These are phyloP conservation scores for Marchantia polymorpha DNA, from an alignment of 225 moss, liverwort and hornwort species.

Conservation along the genomic window DNA sequence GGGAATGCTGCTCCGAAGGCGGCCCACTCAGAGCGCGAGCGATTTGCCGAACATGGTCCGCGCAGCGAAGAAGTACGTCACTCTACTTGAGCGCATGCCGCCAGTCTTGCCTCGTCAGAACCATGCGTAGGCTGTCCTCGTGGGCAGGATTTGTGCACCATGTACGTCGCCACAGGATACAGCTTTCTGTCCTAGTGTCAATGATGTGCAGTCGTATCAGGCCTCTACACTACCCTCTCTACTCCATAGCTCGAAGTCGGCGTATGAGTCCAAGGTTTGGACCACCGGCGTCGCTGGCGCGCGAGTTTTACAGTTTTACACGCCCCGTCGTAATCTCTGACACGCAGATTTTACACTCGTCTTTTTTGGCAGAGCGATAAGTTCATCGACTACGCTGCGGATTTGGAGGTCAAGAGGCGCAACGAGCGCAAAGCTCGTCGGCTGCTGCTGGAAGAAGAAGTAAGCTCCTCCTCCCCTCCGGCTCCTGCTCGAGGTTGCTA, in stretches of 20 bases:
- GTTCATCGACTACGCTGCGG: constrained; percentile 17
- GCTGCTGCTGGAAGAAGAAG: constrained; percentile 42
- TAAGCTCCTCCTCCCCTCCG: constrained; percentile 9
- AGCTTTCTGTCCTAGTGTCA: neutral
- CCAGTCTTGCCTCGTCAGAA: neutral
- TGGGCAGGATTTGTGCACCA: neutral
- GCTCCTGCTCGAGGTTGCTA: too few species aligned
- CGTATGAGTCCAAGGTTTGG: neutral
- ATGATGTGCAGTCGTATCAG: neutral
- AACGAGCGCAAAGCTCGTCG: constrained; percentile 32
- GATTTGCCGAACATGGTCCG: constrained; percentile 18
- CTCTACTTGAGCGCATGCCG: neutral
- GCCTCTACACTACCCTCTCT: neutral
- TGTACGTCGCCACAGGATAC: neutral
- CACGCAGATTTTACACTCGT: neutral
- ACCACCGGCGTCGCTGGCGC: neutral
- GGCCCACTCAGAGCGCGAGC: constrained; percentile 23
- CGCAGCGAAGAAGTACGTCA: constrained; percentile 26
- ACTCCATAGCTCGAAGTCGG: neutral
- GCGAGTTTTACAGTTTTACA: neutral
- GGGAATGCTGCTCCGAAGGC: constrained; percentile 13
- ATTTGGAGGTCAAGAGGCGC: constrained; percentile 14
- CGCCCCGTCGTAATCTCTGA: too few species aligned
- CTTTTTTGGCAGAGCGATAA: constrained; percentile 21
- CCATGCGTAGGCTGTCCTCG: neutral